These are phyloP conservation scores for Torrubiella hemipterigena DNA, from an alignment of 2,329 filamentous ascomycete genomes.

Conservation along the genomic window DNA sequence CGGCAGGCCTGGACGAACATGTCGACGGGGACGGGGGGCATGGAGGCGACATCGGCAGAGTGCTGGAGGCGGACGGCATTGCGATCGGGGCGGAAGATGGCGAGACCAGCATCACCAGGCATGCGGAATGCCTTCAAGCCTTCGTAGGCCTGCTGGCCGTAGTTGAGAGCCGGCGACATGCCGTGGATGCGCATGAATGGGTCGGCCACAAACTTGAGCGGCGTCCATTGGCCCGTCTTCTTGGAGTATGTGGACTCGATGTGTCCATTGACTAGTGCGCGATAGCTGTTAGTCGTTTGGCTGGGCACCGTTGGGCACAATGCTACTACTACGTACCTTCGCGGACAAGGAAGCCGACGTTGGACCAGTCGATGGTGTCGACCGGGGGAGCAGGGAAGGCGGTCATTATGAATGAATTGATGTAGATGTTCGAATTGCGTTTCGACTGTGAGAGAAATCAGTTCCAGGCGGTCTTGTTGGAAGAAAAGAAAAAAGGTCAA, in stretches of 20 bases:
- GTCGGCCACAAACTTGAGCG: conserved; percentile 67
- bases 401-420: conserved; percentile 29
- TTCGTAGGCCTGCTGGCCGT: conserved; percentile 95
- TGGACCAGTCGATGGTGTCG: conserved; percentile 81
- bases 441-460: neutral
- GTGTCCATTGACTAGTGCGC: conserved; percentile 75
- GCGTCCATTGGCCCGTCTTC: conserved; percentile 63
- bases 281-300: conserved; percentile 1
- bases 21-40: conserved; percentile 66
- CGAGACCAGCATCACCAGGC: conserved; percentile 56
- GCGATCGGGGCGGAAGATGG: conserved; percentile 76
- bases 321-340: conserved; percentile 49
- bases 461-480: too few species aligned
- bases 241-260: conserved; percentile 76
- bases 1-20: conserved; percentile 67
- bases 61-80: conserved; percentile 80
- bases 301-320: neutral
- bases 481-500: too few species aligned
- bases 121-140: conserved; percentile 93
- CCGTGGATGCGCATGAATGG: conserved; percentile 85
- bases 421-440: too few species aligned
- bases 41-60: conserved; percentile 71
- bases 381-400: conserved; percentile 67
- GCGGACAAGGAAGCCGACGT: conserved; percentile 84
- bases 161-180: conserved; percentile 92